phyloP scores from a whole-genome alignment of 2,329 filamentous ascomycete species.

The Fusarium nisikadoi region DNA sequence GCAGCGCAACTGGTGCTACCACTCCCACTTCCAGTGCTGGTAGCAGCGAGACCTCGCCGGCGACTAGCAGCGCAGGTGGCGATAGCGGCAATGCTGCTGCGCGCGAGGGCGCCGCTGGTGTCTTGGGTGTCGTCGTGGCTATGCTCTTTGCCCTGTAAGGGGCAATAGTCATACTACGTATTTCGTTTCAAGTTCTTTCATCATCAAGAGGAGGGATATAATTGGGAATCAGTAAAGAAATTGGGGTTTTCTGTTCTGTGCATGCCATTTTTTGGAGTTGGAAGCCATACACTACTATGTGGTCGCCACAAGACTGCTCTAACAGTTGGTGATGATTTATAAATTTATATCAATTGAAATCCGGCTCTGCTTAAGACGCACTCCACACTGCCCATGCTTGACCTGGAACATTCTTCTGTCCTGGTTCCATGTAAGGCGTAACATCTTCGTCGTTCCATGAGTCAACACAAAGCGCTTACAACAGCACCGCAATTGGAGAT shows the following conservation, averaged over 20 bases:
- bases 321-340: not conserved
- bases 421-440: not conserved
- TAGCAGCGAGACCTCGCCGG: conserved; percentile 4
- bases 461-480: not conserved
- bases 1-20: conserved; percentile 1
- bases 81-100: conserved; percentile 16
- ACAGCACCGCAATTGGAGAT: not conserved
- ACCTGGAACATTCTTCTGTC: not conserved
- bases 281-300: conserved; percentile 18
- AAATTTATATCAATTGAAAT: not conserved
- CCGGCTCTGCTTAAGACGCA: not conserved
- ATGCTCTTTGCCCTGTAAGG: conserved; percentile 46
- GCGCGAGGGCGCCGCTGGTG: conserved; percentile 29
- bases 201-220: conserved; percentile 4
- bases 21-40: conserved; percentile 21
- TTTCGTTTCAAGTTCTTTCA: not conserved
- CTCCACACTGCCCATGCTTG: not conserved
- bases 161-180: not conserved
- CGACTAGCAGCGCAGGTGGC: not conserved
- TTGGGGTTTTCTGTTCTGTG: conserved; percentile 10
- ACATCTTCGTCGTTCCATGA: not conserved
- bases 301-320: conserved; percentile 14
- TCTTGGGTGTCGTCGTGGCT: conserved; percentile 45
- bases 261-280: conserved; percentile 23
- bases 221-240: not conserved